These are phyloP conservation scores for Aspergillus sergii DNA, from an alignment of 2,329 filamentous ascomycete genomes.

Conservation along the genomic window DNA sequence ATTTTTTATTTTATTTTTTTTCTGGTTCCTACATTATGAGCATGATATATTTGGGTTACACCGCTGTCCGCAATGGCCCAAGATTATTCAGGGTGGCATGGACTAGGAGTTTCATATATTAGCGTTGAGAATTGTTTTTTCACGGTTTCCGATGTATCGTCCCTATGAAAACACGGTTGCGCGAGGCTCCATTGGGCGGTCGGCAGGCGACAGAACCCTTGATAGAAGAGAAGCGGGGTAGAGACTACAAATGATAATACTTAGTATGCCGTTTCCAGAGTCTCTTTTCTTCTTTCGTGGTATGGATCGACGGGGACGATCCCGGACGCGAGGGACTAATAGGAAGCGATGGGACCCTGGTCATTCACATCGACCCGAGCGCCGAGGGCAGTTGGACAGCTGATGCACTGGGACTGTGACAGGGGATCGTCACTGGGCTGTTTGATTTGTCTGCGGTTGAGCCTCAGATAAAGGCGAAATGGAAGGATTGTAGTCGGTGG, in stretches of 20 bases:
- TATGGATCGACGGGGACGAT: conserved; percentile 6
- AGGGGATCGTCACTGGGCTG: neutral
- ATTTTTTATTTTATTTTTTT: neutral
- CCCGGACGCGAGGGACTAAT: conserved; percentile 1
- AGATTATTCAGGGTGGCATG: neutral
- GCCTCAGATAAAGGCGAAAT: conserved; percentile 2
- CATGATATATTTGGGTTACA: conserved; percentile 8
- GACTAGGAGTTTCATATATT: neutral
- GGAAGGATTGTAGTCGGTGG: neutral
- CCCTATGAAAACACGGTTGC: neutral
- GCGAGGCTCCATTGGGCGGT: neutral
- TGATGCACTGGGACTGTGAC: neutral
- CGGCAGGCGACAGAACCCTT: neutral
- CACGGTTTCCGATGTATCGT: neutral
- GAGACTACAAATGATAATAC: neutral
- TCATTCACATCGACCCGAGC: neutral
- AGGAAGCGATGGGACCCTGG: neutral
- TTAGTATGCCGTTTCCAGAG: neutral
- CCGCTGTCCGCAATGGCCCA: neutral
- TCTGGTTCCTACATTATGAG: conserved; percentile 3
- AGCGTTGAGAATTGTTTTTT: neutral
- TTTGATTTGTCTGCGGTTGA: conserved; percentile 1
- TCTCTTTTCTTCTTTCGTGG: neutral
- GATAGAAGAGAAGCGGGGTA: conserved; percentile 11
- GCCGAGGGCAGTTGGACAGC: neutral